phyloP scores from a whole-genome alignment of 1,284 basidiomycete species.

The Trichosporon sp. region DNA sequence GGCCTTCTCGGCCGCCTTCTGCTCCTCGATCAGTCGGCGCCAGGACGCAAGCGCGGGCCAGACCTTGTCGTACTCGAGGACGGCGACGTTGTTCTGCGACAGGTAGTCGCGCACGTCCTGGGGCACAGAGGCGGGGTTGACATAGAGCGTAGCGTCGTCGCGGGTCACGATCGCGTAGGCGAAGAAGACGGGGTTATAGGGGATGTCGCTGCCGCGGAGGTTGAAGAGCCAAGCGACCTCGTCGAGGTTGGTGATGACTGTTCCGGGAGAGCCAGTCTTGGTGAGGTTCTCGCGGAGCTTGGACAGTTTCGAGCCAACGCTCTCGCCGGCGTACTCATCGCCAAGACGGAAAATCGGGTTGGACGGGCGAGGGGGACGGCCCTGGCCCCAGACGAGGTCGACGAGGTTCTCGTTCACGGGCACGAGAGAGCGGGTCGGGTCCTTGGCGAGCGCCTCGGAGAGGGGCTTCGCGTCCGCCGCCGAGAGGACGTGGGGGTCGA shows the following conservation, averaged over 20 bases:
- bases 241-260: slow-evolving; percentile 79
- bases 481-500: slow-evolving; percentile 75
- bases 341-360: slow-evolving; percentile 73
- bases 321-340: slow-evolving; percentile 67
- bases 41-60: slow-evolving; percentile 56
- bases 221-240: slow-evolving; percentile 95
- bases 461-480: slow-evolving; percentile 62
- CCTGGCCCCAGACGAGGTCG: slow-evolving; percentile 71
- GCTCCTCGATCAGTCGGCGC: slow-evolving; percentile 33
- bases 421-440: slow-evolving; percentile 63
- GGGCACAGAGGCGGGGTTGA: slow-evolving; percentile 68
- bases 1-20: slow-evolving; percentile 25
- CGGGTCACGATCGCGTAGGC: slow-evolving; percentile 80
- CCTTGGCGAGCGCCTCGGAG: slow-evolving; percentile 37
- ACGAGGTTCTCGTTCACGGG: slow-evolving; percentile 73
- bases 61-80: slow-evolving; percentile 72
- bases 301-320: slow-evolving; percentile 68
- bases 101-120: slow-evolving; percentile 66
- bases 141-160: slow-evolving; percentile 71
- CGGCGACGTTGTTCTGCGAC: slow-evolving; percentile 63
- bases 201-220: slow-evolving; percentile 87
- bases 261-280: slow-evolving; percentile 67
- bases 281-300: slow-evolving; percentile 67
- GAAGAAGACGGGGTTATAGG: slow-evolving; percentile 96
- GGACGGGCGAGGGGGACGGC: slow-evolving; percentile 69